These are phyloP conservation scores for Austroboletus niveus DNA, from an alignment of 1,284 basidiomycete genomes.

Conservation along the genomic window DNA sequence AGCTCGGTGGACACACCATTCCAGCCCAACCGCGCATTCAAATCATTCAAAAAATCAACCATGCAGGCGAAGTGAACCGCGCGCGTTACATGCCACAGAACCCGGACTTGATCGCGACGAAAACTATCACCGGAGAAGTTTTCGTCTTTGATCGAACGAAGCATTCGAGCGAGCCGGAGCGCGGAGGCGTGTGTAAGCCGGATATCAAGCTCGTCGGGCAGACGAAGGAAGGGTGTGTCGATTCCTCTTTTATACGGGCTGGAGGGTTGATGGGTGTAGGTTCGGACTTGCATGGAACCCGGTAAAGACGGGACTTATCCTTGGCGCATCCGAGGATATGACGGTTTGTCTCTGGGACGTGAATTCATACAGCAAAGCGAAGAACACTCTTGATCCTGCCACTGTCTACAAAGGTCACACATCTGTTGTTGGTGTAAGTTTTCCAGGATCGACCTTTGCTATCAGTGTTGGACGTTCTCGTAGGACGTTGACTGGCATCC, in stretches of 20 bases:
- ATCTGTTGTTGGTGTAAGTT: conserved; percentile 82
- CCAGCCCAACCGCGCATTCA: conserved; percentile 79
- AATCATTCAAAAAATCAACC: conserved; percentile 94
- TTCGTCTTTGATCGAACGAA: conserved; percentile 96
- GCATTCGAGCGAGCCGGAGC: conserved; percentile 90
- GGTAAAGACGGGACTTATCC: conserved; percentile 76
- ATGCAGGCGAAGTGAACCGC: conserved; percentile 94
- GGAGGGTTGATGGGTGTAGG: conserved; percentile 40
- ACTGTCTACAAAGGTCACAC: conserved; percentile 86
- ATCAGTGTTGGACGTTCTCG: too few relatives aligned
- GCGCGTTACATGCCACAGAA: conserved; percentile 99
- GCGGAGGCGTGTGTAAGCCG: conserved; percentile 81
- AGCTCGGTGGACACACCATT: conserved; percentile 84
- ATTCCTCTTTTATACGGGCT: conserved; percentile 3
- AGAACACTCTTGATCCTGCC: conserved; percentile 77
- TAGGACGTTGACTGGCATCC: conserved; percentile 98
- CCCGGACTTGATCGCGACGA: conserved; percentile 94
- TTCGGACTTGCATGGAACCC: conserved; percentile 96
- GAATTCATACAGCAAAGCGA: conserved; percentile 83
- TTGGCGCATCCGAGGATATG: conserved; percentile 94
- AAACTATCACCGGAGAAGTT: conserved; percentile 88
- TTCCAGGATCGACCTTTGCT: not conserved
- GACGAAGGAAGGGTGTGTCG: conserved; percentile 83
- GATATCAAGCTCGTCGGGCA: conserved; percentile 92
- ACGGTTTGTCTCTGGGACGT: conserved; percentile 98